Base-by-base conservation (phyloP, 345 rosid genomes). In the Pistacia vera region DNA sequence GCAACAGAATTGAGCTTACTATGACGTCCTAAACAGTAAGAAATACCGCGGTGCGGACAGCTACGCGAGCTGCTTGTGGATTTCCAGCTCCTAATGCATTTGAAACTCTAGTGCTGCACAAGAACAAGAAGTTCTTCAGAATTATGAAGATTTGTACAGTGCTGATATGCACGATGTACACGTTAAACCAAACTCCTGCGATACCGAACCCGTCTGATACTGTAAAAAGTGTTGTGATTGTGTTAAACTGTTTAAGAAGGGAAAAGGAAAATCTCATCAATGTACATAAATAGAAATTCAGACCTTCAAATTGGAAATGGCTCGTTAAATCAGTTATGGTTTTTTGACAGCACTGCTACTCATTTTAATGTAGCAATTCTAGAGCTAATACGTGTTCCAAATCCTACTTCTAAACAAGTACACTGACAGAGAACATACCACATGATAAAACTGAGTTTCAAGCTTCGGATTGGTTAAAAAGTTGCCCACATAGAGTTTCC, bases 51-150 rank as follows among this genome's bases (percentile, higher is more conserved):
- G 90, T 77, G 20, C 71, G 75, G 13, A 77, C 94, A 8, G 91
- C 88, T 0, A 65, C 60, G 2, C 79, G 81, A 16, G 94, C 98
- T 61, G 78, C 85, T 74, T 70, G 63, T 4, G 90, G 81, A 69
- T 86, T 89, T 18, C 92, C 94, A 30, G 93, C 97, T 66, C 99
- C 99, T 68, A 93, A 70, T 77, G 88, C 98, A 79, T 95, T 93
- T 63, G 99, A 91, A 66, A 93, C 94, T 77, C 97, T 87, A 28
- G 97, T 92, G 81, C 97, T 93, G 60, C 33, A 52, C 55, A 10
- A 70, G 36, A 55, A 49, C 46, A 30, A n/a, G 18, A 11, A 46
- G 18, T 7, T 54, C 0, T 62, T 33, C 4, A 49, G 12, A 30
- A 48, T 11, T 8, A 18, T 36, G 51, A 36, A 36, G 51, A n/a